Base-by-base conservation (phyloP, 2,329 filamentous ascomycete genomes). In the Beauveria sp. region DNA sequence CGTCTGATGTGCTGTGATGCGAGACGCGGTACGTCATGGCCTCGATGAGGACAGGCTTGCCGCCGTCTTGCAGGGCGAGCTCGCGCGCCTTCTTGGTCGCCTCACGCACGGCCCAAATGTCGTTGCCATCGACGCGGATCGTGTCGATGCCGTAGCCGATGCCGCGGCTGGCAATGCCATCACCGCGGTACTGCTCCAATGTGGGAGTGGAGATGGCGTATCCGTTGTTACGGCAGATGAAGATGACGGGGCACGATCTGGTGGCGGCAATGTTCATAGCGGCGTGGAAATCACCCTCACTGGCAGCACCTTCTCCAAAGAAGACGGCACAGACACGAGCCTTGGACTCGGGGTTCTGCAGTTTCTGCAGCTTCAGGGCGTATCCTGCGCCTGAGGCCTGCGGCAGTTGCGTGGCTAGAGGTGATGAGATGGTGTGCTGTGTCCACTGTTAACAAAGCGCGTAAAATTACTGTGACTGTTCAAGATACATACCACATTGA, bases 11-110 rank as follows among this genome's bases (percentile, higher is more conserved):
- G 74, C 91, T 96, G 77, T 99, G 94, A 72, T 99, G 92, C 7
- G 90, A 93, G 48, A 97, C 92, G n/a, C 94, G 91, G 76, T 99
- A 99, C 26, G 90, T 93, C 90, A 99, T 96, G 61, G 92, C 92
- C 76, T 99, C 94, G 46, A 99, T 88, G 8, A 99, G 78, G 0
- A 99, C 84, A 0, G 91, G 92, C 64, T 84, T 85, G 4, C 91
- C 90, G n/a, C 90, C 91, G 48, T 90, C 86, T 61, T 88, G 79
- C 3, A 97, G 80, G 0, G 93, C 92, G 69, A 93, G 84, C 54
- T 84, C 81, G 2, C 92, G 84, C 0, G 94, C 94, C 71, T 84
- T 83, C 69, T 84, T 85, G 26, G 90, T 94, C 0, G 86, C 91
- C 73, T 92, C 89, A 46, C 90, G 82, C 0, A 96, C 91, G 1